phyloP scores from a whole-genome alignment of 495 filamentous ascomycete genomes.

The Barbatosphaeria neglecta region DNA sequence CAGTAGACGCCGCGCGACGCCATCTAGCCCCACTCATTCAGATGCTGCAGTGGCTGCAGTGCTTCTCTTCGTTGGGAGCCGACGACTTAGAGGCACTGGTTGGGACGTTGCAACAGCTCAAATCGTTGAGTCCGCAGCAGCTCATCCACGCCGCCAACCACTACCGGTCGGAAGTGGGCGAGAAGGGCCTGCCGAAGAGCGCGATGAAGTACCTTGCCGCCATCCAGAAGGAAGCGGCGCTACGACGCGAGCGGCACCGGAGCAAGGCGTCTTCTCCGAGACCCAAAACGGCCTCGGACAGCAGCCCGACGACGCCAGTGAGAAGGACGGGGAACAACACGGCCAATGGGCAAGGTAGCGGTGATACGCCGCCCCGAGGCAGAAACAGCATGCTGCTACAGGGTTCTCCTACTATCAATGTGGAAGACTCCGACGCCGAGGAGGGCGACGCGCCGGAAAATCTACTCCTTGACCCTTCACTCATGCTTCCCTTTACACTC shows the following conservation, averaged over 20 bases:
- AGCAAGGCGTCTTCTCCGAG: conserved; percentile 22
- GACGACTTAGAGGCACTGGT: conserved; percentile 82
- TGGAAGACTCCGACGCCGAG: conserved; percentile 19
- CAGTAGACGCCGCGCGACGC: conserved; percentile 64
- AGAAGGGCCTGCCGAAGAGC: conserved; percentile 77
- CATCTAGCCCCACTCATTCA: conserved; percentile 90
- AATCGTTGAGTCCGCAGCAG: conserved; percentile 72
- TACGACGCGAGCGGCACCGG: conserved; percentile 39
- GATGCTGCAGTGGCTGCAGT: conserved; percentile 94
- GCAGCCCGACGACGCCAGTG: conserved; percentile 28
- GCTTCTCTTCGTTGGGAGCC: conserved; percentile 81
- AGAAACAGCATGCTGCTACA: not conserved
- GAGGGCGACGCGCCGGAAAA: conserved; percentile 55
- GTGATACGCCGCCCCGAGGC: conserved; percentile 12
- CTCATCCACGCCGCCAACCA: conserved; percentile 87
- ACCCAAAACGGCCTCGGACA: conserved; percentile 13
- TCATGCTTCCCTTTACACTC: conserved; percentile 88
- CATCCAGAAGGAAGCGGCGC: conserved; percentile 60
- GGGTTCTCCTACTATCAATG: conserved; percentile 23
- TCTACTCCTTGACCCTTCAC: conserved; percentile 73
- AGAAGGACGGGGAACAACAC: too few species aligned
- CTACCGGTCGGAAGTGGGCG: conserved; percentile 89
- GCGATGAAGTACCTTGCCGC: conserved; percentile 76
- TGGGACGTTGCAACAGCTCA: conserved; percentile 76
- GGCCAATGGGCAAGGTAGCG: conserved; percentile 11